Evolutionary conservation across 208 protist species (phyloP).

Genomic region (Naegleria fowleri): DNA sequence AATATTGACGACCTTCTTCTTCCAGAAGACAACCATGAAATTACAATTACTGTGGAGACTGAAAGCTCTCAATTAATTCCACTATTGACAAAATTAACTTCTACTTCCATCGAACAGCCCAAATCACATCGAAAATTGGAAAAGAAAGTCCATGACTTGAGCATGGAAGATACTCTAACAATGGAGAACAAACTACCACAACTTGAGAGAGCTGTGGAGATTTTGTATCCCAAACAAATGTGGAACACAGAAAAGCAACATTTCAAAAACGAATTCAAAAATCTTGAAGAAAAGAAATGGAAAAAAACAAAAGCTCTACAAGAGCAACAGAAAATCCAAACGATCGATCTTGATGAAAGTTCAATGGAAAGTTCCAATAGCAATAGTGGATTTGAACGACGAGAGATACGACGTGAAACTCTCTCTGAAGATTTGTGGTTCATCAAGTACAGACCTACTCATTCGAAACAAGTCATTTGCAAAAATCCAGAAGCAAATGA

Average conservation of each 20-base stretch:
- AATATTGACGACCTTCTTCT: not conserved
- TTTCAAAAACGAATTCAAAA: not conserved
- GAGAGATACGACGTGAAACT: not conserved
- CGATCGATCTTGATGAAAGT: not conserved
- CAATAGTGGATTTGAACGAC: not conserved
- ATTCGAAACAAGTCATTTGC: not conserved
- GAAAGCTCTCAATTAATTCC: not conserved
- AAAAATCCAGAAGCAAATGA: not conserved
- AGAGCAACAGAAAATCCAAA: not conserved
- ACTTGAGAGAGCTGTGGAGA: not conserved
- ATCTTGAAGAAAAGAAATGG: not conserved
- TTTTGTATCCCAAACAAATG: not conserved
- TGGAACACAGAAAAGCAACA: not conserved
- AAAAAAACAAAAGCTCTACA: not conserved
- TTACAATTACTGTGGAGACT: not conserved
- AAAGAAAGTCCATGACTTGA: too few species aligned
- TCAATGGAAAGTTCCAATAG: not conserved
- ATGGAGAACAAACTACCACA: too few species aligned
- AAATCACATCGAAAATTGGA: not conserved
- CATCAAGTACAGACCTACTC: not conserved
- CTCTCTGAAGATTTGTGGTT: not conserved
- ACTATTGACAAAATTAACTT: not conserved
- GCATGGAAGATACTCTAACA: too few species aligned
- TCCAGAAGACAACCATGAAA: not conserved
- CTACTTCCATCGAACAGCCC: not conserved